These are phyloP conservation scores for Podospora sp. DNA, from an alignment of 495 filamentous ascomycete species.

Conservation along the genomic window DNA sequence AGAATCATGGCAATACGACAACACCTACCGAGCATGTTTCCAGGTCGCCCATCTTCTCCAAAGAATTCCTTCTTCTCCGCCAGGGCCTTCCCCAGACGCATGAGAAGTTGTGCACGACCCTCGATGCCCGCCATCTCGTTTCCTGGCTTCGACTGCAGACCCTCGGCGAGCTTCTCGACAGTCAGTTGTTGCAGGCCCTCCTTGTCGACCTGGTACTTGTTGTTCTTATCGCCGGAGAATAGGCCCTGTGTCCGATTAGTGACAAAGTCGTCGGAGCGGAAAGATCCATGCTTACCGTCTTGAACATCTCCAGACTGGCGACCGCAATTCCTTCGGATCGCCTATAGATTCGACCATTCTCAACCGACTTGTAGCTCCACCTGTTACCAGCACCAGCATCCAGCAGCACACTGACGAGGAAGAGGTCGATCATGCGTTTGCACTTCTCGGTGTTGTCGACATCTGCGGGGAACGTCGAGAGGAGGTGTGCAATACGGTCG, in stretches of 20 bases:
- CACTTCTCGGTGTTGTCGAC: slow-evolving; percentile 73
- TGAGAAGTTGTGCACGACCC: slow-evolving; percentile 79
- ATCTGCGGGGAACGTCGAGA: slow-evolving; percentile 62
- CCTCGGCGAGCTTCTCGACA: slow-evolving; percentile 71
- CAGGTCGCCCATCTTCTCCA: slow-evolving; percentile 80
- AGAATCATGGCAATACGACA: neutral
- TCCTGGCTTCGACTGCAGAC: slow-evolving; percentile 77
- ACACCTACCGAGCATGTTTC: slow-evolving; percentile 87
- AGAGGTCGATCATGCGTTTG: slow-evolving; percentile 79
- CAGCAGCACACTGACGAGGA: slow-evolving; percentile 85
- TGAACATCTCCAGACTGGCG: slow-evolving; percentile 97
- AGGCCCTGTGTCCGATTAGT: slow-evolving; percentile 55
- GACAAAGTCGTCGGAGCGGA: neutral
- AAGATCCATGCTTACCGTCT: slow-evolving; percentile 49
- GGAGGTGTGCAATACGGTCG: slow-evolving; percentile 73
- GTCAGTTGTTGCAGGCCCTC: slow-evolving; percentile 75
- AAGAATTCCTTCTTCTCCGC: slow-evolving; percentile 78
- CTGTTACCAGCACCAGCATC: slow-evolving; percentile 82
- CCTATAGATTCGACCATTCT: slow-evolving; percentile 81
- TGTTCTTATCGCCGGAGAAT: slow-evolving; percentile 79
- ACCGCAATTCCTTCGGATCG: slow-evolving; percentile 93
- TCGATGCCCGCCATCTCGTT: slow-evolving; percentile 89
- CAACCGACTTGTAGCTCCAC: slow-evolving; percentile 89
- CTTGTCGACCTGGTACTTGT: slow-evolving; percentile 89
- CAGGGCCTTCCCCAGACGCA: slow-evolving; percentile 74